Evolutionary conservation across 106 monocot genomes (phyloP), one percentile per base, ranked within the genome.

Genomic region (Platanthera zijinensis): DNA sequence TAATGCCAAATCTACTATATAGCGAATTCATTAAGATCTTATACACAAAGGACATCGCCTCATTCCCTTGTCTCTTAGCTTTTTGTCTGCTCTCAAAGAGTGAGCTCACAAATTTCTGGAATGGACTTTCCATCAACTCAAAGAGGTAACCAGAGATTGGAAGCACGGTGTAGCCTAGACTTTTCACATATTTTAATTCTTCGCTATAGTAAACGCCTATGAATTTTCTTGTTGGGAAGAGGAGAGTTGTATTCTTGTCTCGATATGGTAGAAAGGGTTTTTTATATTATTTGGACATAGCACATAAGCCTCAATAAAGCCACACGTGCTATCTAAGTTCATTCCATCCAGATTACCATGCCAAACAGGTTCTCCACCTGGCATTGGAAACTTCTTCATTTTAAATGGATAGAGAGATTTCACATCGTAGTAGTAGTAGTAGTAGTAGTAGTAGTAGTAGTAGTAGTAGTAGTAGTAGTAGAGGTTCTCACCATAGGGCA

Each of bases 1-100:
- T 77, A 11, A 77, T 77, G 51, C 77, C 51, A 67, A 77, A 51
- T 68, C 68, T 77, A 77, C 51, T 3, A 8, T 77, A 77, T 15
- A 68, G 57, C 13, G 13, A 57, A 11, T 56, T 56, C 7, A 57
- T 57, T 1, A 57, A 15, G 11, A 57, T 57, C 57, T 57, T 57
- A 9, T 57, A 57, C 0, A 75, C 45, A 32, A 30, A 57, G 56
- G 53, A 32, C 56, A 75, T 57, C 10, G 28, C 28, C 48, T 64
- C 76, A 76, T 76, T 50, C 2, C 64, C 49, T 0, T 7, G 7
- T 62, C 17, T 76, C 75, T 59, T 75, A 17, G 28, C 32, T 59
- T 75, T 9, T 59, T 51, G 32, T 32, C 32, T 32, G 32, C 32
- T 32, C 32, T 32, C 32, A 32, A 32, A 32, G 32, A 32, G 32